These are phyloP conservation scores for Stygiomarasmius scandens DNA, from an alignment of 1,284 basidiomycete genomes.

Conservation along the genomic window DNA sequence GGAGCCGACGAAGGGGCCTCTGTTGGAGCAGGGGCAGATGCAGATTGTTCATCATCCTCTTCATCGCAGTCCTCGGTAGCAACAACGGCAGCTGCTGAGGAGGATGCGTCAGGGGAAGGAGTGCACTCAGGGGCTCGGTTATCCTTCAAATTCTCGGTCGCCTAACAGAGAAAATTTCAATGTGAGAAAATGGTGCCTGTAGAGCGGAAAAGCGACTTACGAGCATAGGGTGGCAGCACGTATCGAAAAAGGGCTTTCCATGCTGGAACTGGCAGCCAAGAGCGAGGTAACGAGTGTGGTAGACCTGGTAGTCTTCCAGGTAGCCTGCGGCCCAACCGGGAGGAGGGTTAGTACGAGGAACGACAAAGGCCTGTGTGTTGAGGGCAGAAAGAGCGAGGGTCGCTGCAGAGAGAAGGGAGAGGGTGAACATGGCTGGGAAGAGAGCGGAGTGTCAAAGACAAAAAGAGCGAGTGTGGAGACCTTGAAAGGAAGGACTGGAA, in stretches of 20 bases:
- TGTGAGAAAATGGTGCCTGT: not conserved
- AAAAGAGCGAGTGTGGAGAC: constrained; percentile 5
- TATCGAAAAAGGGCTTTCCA: constrained; percentile 66
- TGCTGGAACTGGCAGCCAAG: constrained; percentile 54
- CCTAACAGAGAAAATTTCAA: constrained; percentile 27
- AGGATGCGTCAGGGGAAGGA: constrained; percentile 29
- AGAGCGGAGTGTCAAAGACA: constrained; percentile 1
- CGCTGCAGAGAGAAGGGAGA: constrained; percentile 37
- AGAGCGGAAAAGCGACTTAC: constrained; percentile 31
- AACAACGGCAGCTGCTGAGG: constrained; percentile 28
- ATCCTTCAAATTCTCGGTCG: constrained; percentile 48
- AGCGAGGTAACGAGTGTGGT: constrained; percentile 67
- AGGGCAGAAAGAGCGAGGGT: constrained; percentile 52
- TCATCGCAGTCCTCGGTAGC: constrained; percentile 32
- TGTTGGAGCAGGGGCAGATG: constrained; percentile 13
- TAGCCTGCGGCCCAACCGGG: constrained; percentile 43
- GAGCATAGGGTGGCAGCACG: constrained; percentile 51
- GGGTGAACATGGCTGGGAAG: constrained; percentile 44
- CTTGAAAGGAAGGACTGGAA: constrained; percentile 2
- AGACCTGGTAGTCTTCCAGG: constrained; percentile 61
- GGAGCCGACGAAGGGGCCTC: not conserved
- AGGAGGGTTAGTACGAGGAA: constrained; percentile 49
- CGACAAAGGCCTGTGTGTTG: constrained; percentile 34
- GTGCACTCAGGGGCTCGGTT: constrained; percentile 57
- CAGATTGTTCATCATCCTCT: constrained; percentile 29